Conservation (phyloP, 805 yeast species). For the Myxozyma neglecta region DNA sequence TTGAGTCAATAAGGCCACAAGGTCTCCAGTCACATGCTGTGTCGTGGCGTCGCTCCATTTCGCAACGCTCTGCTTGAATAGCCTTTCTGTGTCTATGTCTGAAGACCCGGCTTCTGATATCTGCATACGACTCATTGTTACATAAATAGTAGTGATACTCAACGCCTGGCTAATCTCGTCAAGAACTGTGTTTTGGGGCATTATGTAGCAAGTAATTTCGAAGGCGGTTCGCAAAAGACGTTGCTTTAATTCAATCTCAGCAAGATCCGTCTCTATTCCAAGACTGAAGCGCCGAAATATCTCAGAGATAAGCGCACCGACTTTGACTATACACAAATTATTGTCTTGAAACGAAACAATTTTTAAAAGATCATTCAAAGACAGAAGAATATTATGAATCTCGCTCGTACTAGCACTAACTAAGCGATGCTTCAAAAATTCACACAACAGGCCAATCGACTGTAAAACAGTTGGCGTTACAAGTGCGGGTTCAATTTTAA, state of each 20-base stretch:
- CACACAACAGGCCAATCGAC: neutral
- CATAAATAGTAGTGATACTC: neutral
- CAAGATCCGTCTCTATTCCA: neutral
- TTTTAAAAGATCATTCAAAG: slow-evolving; percentile 5
- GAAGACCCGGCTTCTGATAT: too few species aligned
- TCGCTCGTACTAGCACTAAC: neutral
- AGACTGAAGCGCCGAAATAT: neutral
- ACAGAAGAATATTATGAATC: neutral
- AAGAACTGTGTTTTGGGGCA: neutral
- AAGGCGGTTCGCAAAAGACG: slow-evolving; percentile 5
- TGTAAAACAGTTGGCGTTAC: neutral
- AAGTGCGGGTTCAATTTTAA: neutral
- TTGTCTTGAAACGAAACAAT: neutral
- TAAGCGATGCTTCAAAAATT: neutral
- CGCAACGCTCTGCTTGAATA: neutral
- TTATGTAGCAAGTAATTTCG: neutral
- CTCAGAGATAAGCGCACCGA: neutral
- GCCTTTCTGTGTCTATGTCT: neutral
- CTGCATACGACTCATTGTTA: neutral
- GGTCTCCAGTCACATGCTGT: neutral
- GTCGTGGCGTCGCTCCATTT: neutral
- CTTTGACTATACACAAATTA: neutral
- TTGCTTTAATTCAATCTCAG: neutral
- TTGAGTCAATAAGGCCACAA: neutral
- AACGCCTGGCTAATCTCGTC: neutral